Conservation (phyloP, 768 basidiomycete species). For the Tylopilus felleus region DNA sequence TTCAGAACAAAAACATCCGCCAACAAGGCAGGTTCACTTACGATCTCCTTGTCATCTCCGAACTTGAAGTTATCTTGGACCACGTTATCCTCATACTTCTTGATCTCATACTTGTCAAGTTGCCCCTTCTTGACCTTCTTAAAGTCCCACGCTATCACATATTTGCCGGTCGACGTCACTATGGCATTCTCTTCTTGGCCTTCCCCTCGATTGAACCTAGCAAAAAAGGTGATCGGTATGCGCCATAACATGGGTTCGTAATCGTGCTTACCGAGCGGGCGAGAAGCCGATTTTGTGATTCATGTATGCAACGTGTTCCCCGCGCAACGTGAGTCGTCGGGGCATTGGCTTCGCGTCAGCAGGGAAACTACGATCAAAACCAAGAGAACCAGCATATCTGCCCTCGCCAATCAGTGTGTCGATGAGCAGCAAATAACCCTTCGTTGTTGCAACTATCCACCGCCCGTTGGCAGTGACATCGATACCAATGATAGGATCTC, state of each 20-base stretch:
- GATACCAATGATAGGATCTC: conserved; percentile 92
- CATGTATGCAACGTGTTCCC: conserved; percentile 96
- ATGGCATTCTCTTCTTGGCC: conserved; percentile 92
- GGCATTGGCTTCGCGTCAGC: conserved; percentile 92
- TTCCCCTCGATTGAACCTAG: conserved; percentile 89
- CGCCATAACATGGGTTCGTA: background rate
- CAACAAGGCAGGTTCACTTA: conserved; percentile 35
- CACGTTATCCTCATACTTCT: conserved; percentile 91
- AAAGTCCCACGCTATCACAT: conserved; percentile 97
- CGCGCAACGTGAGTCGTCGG: conserved; percentile 77
- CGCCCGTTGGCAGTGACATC: conserved; percentile 93
- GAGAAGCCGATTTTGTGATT: conserved; percentile 81
- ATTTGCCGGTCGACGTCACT: conserved; percentile 89
- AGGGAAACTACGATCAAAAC: conserved; percentile 95
- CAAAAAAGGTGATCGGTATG: conserved; percentile 4
- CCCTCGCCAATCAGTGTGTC: conserved; percentile 95
- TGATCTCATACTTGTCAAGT: conserved; percentile 92
- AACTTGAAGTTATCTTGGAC: conserved; percentile 99
- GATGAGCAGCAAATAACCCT: conserved; percentile 89
- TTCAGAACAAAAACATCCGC: conserved; percentile 1
- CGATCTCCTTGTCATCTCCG: conserved; percentile 95
- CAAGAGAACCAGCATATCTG: conserved; percentile 73
- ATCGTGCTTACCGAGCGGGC: conserved; percentile 71
- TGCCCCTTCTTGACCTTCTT: conserved; percentile 90
- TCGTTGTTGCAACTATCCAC: conserved; percentile 94